These are phyloP conservation scores for Knufia petricola DNA, from an alignment of 2,329 filamentous ascomycete genomes.

Conservation along the genomic window DNA sequence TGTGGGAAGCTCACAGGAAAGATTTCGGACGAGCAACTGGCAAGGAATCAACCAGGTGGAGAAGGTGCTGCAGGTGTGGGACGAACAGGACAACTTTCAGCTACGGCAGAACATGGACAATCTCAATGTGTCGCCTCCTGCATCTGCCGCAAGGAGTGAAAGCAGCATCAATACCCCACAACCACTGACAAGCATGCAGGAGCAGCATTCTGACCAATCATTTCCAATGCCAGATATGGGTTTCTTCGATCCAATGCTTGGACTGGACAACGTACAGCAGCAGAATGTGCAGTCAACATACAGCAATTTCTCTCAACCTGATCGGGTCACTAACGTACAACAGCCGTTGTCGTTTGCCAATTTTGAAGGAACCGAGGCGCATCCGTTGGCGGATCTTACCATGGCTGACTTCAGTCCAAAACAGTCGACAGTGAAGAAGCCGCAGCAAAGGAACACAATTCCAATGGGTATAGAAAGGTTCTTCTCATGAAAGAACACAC, in stretches of 20 bases:
- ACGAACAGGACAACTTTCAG: slow-evolving; percentile 5
- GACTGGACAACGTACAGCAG: background rate
- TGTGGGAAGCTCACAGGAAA: background rate
- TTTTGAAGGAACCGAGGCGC: background rate
- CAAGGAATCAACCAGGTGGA: slow-evolving; percentile 1
- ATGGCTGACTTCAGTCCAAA: background rate
- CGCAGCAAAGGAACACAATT: background rate
- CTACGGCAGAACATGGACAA: background rate
- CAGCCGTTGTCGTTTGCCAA: too few species aligned
- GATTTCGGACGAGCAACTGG: background rate
- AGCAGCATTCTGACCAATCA: background rate
- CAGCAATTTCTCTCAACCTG: background rate
- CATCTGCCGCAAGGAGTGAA: background rate
- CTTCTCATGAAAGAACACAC: background rate
- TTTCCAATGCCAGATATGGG: background rate
- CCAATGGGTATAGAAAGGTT: background rate
- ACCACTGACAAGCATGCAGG: background rate
- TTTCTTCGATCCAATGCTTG: slow-evolving; percentile 4
- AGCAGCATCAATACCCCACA: background rate
- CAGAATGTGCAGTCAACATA: background rate
- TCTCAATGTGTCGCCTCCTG: background rate
- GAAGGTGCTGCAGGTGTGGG: slow-evolving; percentile 1
- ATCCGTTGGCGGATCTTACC: too few species aligned
- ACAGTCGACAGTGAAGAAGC: background rate
- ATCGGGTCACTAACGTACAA: background rate